Base-by-base conservation (phyloP, 1,139 yeast genomes). In the Candida sp. region DNA sequence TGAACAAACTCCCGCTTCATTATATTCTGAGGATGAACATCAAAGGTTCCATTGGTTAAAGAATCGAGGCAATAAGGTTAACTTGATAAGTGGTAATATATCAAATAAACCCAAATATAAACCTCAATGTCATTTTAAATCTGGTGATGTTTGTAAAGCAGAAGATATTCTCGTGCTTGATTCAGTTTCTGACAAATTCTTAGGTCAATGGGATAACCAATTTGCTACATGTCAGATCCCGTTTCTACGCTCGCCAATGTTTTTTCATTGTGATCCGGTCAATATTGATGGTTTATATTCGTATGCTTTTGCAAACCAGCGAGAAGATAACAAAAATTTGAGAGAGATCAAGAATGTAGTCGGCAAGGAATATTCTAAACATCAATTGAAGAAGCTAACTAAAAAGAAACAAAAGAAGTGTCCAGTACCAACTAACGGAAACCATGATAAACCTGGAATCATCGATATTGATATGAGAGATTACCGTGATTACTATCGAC, bases 201-300 rank as follows among this genome's bases (percentile, higher is more conserved):
- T 73, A 59, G 70, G 70, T 1, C 77, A 71, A 48, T 75, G 79
- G 79, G 65, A 72, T 44, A 61, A 59, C 33, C 79, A 73, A 48
- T 73, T 75, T 51, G 63, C 55, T 2, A 55, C 69, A 4, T 73
- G 77, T 49, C 66, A 65, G 43, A 74, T 74, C 33, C 78, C 77
- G 3, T 62, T 55, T 46, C 58, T 75, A n/a, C 50, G 79, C 22
- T 70, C 77, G 1, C 79, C 80, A 3, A 74, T 75, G 79, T 73
- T 74, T 46, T 75, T 75, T 53, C 80, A 74, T 47, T 70, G 73
- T 0, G 79, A 75, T 46, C 79, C 79, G 0, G 66, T 60, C 3
- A 73, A 70, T 52, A 57, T 74, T 22, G 79, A 74, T 51, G 77
- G 72, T 0, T 50, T 75, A 57, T 66, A 69, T 15, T 66, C 70